A percentile compares a stretch with the other conserved stretches of the same genome.
Conservation (phyloP, 2,329 filamentous ascomycete species). For the Diaporthe longicolla region DNA sequence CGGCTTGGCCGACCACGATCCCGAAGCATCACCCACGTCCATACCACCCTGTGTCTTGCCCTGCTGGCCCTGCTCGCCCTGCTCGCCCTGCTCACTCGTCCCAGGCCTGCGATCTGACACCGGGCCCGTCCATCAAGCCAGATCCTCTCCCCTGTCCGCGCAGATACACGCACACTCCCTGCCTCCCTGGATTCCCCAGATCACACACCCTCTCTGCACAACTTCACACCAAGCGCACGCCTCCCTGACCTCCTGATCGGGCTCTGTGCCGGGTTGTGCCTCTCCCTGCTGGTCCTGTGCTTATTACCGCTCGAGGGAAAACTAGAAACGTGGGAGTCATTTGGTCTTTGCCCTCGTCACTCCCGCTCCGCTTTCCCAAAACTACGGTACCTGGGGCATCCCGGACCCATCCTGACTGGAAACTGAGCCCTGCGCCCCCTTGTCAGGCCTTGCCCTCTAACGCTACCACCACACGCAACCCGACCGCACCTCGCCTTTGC, state of each 20-base stretch:
- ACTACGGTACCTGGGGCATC: constrained; percentile 40
- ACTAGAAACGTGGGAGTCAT: constrained; percentile 33
- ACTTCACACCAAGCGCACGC: too few relatives aligned
- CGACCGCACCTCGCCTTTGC: constrained; percentile 4
- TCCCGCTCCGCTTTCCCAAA: constrained; percentile 41
- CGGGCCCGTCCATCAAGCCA: constrained; percentile 37
- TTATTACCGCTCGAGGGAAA: constrained; percentile 34
- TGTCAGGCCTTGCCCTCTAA: constrained; percentile 33
- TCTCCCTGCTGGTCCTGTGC: constrained; percentile 9
- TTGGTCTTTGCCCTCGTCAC: constrained; percentile 25
- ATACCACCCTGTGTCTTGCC: neutral
- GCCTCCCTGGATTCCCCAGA: neutral
- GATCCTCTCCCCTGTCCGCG: constrained; percentile 27
- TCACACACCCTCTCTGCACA: constrained; percentile 11
- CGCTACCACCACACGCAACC: constrained; percentile 28
- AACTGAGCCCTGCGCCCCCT: constrained; percentile 42
- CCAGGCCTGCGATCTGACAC: constrained; percentile 39
- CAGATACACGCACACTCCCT: constrained; percentile 26
- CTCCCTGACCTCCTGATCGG: constrained; percentile 16
- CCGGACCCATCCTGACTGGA: constrained; percentile 41
- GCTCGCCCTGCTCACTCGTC: constrained; percentile 3
- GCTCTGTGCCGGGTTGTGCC: constrained; percentile 3
- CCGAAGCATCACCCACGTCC: constrained; percentile 19
- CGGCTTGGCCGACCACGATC: constrained; percentile 33
- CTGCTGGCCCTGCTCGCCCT: too few relatives aligned